Evolutionary conservation across 2,329 filamentous ascomycete genomes (phyloP).

Genomic region (Fusarium staphyleae): DNA sequence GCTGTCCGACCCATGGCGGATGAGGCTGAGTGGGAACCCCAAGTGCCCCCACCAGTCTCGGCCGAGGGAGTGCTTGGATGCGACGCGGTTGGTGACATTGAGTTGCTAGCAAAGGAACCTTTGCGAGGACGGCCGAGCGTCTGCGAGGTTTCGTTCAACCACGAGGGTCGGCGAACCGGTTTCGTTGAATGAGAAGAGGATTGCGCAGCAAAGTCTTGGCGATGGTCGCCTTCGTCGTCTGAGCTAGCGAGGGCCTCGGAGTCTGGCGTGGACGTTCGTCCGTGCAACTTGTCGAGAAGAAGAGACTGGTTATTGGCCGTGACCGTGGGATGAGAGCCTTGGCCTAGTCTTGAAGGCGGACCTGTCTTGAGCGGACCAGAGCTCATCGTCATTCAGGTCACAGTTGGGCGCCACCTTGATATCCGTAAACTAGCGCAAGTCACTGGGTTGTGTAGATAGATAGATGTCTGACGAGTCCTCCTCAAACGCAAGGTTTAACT

Average conservation of each 20-base stretch:
- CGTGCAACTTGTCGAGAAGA: slow-evolving; percentile 77
- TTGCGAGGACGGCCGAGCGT: slow-evolving; percentile 70
- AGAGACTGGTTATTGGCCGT: slow-evolving; percentile 68
- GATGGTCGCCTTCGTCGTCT: slow-evolving; percentile 84
- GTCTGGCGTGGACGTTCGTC: slow-evolving; percentile 87
- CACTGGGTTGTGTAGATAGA: background rate
- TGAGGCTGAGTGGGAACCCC: slow-evolving; percentile 62
- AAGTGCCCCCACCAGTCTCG: slow-evolving; percentile 62
- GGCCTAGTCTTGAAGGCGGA: slow-evolving; percentile 59
- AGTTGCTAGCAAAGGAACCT: slow-evolving; percentile 76
- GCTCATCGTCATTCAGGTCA: slow-evolving; percentile 54
- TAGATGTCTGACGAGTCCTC: slow-evolving; percentile 2
- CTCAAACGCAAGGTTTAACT: background rate
- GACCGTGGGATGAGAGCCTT: slow-evolving; percentile 53
- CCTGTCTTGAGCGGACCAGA: slow-evolving; percentile 58
- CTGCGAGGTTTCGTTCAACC: slow-evolving; percentile 83
- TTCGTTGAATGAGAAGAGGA: slow-evolving; percentile 58
- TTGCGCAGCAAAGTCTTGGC: slow-evolving; percentile 56
- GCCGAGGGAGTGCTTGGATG: slow-evolving; percentile 81
- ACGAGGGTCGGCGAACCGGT: slow-evolving; percentile 77
- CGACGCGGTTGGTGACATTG: slow-evolving; percentile 80
- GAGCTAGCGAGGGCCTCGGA: slow-evolving; percentile 93
- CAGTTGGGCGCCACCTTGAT: slow-evolving; percentile 12
- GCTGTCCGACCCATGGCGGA: slow-evolving; percentile 58
- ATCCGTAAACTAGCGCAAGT: slow-evolving; percentile 14